Base-by-base conservation (phyloP, 2,329 filamentous ascomycete species). In the Plenodomus lindquistii region DNA sequence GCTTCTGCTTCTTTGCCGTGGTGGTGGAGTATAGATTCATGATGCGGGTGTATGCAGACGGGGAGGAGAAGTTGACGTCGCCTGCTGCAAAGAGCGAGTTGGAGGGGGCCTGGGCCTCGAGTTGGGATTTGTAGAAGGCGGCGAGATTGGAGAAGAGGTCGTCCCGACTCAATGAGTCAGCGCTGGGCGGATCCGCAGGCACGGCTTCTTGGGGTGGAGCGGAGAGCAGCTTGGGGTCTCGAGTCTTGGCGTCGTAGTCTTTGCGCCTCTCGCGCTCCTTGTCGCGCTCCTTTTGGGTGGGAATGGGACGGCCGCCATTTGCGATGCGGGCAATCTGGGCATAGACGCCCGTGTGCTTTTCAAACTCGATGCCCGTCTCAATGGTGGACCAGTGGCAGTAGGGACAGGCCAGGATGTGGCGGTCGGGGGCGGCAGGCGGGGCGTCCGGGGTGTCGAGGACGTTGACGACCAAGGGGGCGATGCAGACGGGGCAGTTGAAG, bases 341-440 rank as follows among this genome's bases (percentile, higher is more conserved):
- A 57, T 89, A 87, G 53, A 99, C 91, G 52, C 91, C 90, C 50
- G 89, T 94, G 9, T 89, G 85, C 62, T 93, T 92, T 64, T 93
- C 90, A 67, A 99, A 95, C 63, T 89, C 85, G 71, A 99, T 86
- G 31, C 88, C 91, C 36, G 96, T 89, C 67, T 99, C 94, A 43
- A 87, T 81, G 1, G 91, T 93, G 54, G 85, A 90, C 94, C 94
- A 99, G 71, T 89, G 86, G 77, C 94, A 99, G 73, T 96, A 96
- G 42, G 86, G 85, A 76, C 94, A 99, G 31, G 86, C 84, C 36
- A 99, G 79, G 27, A 93, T 85, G 73, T 87, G 97, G 0, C 88
- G 86, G 1, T 82, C 81, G 42, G 75, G 64, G 4, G 57, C 54
- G n/a, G 52, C 57, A 8, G 62, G 60, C 19, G 50, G 44, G 1